Base-by-base conservation (phyloP, 2,329 filamentous ascomycete species). In the Xylariales sp. region DNA sequence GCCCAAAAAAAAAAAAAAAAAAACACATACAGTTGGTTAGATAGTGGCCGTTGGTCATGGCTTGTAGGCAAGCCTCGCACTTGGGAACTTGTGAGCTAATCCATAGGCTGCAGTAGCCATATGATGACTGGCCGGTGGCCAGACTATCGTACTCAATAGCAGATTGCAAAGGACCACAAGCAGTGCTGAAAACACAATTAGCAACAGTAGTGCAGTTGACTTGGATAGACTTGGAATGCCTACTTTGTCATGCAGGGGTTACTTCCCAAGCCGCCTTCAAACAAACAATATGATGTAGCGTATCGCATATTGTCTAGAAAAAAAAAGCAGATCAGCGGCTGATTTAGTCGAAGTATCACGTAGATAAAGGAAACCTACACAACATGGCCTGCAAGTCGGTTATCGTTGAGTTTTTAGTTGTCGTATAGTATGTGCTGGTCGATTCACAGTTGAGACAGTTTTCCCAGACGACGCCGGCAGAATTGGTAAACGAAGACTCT, bases 291-390 rank as follows among this genome's bases (percentile, higher is more conserved):
- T 2, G 71, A 72, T 2, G 72, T 46, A 5, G 74, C 65, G 49
- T 70, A 81, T 51, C 78, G 67, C 37, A 81, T 46, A 46, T 82
- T 82, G 45, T 80, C 76, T 81, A 27, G 4, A 29, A 2, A 15
- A 15, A 19, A 15, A 21, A 8, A 25, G 10, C n/a, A n/a, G n/a
- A n/a, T n/a, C n/a, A n/a, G n/a, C n/a, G n/a, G n/a, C n/a, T n/a
- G n/a, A n/a, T n/a, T n/a, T n/a, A n/a, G n/a, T n/a, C n/a, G n/a
- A n/a, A n/a, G n/a, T n/a, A n/a, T n/a, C n/a, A n/a, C n/a, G n/a
- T n/a, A n/a, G n/a, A n/a, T n/a, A n/a, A n/a, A n/a, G 12, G 14
- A 33, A 13, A 64, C 76, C 49, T 59, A 81, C 77, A 82, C 13
- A 82, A 56, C 35, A 70, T 59, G 44, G 65, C 70, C 45, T 76